Conservation (phyloP, 192 early-diverging fungal species). For the Endogone sp. region DNA sequence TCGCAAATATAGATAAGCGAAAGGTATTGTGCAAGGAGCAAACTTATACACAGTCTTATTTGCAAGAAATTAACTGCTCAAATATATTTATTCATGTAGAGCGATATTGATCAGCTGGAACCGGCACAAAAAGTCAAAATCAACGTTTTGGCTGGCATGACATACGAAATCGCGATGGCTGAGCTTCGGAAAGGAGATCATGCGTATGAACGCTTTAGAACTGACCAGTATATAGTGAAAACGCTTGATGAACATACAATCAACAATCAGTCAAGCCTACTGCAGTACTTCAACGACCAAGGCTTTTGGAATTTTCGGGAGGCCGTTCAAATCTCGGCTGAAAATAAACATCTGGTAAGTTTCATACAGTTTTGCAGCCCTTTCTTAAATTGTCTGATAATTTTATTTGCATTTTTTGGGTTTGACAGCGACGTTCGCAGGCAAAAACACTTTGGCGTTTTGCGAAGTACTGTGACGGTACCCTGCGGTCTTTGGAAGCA, state of each 20-base stretch:
- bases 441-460: constrained; percentile 23
- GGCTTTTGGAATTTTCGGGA: constrained; percentile 17
- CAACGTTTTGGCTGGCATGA: background rate
- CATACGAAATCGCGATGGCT: background rate
- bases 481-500: constrained; percentile 32
- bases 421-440: constrained; percentile 17
- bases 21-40: background rate
- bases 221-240: background rate
- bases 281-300: background rate
- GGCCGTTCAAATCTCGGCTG: constrained; percentile 6
- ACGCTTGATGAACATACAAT: background rate
- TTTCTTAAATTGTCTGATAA: too few relatives aligned
- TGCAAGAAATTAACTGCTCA: background rate
- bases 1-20: background rate
- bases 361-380: background rate
- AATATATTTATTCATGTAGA: background rate
- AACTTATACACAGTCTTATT: too few relatives aligned
- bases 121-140: background rate
- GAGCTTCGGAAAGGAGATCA: background rate
- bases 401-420: background rate
- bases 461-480: constrained; percentile 49
- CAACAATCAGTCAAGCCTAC: background rate
- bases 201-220: background rate
- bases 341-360: constrained; percentile 5
- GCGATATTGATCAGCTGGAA: background rate